phyloP scores from a whole-genome alignment of 192 early-diverging fungal genomes.

The Thamnidium elegans region DNA sequence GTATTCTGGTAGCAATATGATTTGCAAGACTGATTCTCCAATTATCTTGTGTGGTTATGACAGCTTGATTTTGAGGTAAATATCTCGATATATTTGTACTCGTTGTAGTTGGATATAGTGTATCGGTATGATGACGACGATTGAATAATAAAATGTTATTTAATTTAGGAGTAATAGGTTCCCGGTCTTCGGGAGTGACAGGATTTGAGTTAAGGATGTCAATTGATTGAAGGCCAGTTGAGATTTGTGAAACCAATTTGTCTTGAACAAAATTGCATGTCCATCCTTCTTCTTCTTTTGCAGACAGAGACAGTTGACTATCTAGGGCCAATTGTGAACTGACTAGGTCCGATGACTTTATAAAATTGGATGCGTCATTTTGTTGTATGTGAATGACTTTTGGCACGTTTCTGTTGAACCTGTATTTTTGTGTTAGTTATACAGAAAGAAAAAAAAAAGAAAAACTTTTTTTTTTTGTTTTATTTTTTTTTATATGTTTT shows the following conservation, averaged over 20 bases:
- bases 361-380: too few relatives aligned
- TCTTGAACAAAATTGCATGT: too few relatives aligned
- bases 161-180: not conserved
- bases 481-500: too few relatives aligned
- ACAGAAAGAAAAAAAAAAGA: too few relatives aligned
- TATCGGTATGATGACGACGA: not conserved
- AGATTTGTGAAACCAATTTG: not conserved
- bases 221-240: not conserved
- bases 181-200: slow-evolving; percentile 14
- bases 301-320: too few relatives aligned
- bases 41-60: slow-evolving; percentile 51
- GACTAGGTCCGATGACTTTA: too few relatives aligned
- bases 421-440: too few relatives aligned
- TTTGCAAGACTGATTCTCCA: slow-evolving; percentile 52
- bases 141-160: not conserved
- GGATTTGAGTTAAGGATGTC: not conserved
- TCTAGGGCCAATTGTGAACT: too few relatives aligned
- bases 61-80: slow-evolving; percentile 56
- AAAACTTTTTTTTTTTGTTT: too few relatives aligned
- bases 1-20: slow-evolving; percentile 41
- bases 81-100: slow-evolving; percentile 33
- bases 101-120: not conserved
- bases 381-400: too few relatives aligned
- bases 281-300: too few relatives aligned
- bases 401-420: too few relatives aligned